Conservation (phyloP, 2,329 filamentous ascomycete genomes). For the Elsinoe fawcettii region DNA sequence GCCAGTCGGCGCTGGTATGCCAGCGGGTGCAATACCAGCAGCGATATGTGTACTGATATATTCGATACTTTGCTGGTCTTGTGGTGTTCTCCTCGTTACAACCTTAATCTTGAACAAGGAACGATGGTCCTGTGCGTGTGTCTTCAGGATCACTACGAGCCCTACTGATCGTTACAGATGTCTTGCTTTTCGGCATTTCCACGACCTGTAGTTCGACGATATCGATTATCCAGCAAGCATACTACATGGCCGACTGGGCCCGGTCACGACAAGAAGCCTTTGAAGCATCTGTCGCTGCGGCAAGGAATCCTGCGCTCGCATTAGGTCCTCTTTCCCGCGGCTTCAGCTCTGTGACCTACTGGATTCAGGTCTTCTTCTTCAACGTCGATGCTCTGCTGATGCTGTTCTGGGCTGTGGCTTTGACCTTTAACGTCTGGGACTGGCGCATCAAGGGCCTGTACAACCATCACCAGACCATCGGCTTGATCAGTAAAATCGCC, state of each 20-base stretch:
- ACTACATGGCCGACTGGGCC: constrained; percentile 18
- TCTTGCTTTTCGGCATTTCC: constrained; percentile 18
- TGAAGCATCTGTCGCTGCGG: constrained; percentile 14
- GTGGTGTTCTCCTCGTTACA: constrained; percentile 16
- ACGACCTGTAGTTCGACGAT: constrained; percentile 16
- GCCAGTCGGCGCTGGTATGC: constrained; percentile 11
- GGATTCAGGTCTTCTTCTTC: constrained; percentile 20
- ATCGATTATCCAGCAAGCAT: constrained; percentile 19
- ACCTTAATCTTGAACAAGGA: constrained; percentile 18
- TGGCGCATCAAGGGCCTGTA: constrained; percentile 12
- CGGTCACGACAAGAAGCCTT: constrained; percentile 16
- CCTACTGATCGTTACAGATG: constrained; percentile 15
- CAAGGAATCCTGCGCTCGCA: constrained; percentile 18
- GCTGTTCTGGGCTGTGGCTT: constrained; percentile 18
- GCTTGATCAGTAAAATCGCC: constrained; percentile 13
- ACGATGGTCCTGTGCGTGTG: constrained; percentile 17
- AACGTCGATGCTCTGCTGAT: constrained; percentile 17
- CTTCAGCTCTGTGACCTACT: constrained; percentile 19
- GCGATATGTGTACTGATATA: constrained; percentile 18
- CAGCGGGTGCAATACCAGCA: constrained; percentile 13
- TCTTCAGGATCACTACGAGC: neutral
- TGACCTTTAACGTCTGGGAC: constrained; percentile 20
- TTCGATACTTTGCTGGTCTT: constrained; percentile 18
- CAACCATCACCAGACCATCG: constrained; percentile 4
- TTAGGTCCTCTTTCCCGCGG: constrained; percentile 20